These are phyloP conservation scores for Monosporascus sp. DNA, from an alignment of 2,329 filamentous ascomycete genomes.

Conservation along the genomic window DNA sequence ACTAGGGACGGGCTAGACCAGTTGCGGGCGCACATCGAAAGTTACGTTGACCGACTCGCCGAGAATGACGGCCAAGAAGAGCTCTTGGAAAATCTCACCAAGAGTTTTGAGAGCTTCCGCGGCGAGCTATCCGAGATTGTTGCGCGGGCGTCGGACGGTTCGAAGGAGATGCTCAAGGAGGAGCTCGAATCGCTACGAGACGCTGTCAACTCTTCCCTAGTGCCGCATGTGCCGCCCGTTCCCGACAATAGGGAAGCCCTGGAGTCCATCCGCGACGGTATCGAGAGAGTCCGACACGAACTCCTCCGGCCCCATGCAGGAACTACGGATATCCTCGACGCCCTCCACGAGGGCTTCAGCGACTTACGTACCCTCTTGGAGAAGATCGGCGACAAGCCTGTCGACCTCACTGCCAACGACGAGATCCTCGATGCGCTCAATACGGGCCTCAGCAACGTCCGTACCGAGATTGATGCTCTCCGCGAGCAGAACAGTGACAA, in stretches of 20 bases:
- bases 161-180: conserved; percentile 67
- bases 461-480: conserved; percentile 71
- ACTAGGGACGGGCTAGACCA: conserved; percentile 83
- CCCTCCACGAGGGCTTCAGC: conserved; percentile 81
- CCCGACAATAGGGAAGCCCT: conserved; percentile 60
- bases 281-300: conserved; percentile 71
- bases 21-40: conserved; percentile 73
- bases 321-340: conserved; percentile 83
- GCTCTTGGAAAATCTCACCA: conserved; percentile 63
- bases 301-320: conserved; percentile 63
- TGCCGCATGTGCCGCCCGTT: conserved; percentile 46
- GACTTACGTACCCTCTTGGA: conserved; percentile 75
- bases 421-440: conserved; percentile 87
- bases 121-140: conserved; percentile 63
- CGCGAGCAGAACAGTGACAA: conserved; percentile 45
- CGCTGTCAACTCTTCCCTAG: conserved; percentile 64
- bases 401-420: conserved; percentile 77
- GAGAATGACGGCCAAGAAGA: conserved; percentile 71
- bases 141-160: conserved; percentile 40
- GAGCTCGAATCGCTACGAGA: conserved; percentile 81
- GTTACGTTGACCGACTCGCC: conserved; percentile 68
- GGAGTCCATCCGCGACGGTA: conserved; percentile 62
- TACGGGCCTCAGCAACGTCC: conserved; percentile 70
- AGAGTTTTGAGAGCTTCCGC: conserved; percentile 61
- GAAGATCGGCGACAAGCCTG: conserved; percentile 68